Conservation (phyloP, 768 basidiomycete species). For the Bullera alba region DNA sequence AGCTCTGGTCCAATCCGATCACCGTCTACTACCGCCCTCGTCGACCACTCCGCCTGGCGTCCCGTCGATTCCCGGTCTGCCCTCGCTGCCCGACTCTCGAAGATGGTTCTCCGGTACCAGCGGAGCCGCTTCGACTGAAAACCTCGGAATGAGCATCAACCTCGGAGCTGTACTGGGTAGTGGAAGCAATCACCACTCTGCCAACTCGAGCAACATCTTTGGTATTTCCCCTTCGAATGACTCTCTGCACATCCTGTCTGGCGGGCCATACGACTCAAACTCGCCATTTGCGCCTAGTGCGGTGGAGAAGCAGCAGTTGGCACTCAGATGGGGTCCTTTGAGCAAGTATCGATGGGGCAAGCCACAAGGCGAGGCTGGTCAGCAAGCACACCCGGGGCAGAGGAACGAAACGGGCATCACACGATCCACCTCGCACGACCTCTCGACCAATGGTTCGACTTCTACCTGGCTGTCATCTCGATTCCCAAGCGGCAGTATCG, state of each 20-base stretch:
- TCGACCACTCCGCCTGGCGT: slow-evolving; percentile 1
- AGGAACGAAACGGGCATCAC: not conserved
- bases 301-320: slow-evolving; percentile 40
- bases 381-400: not conserved
- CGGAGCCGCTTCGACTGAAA: too few species aligned
- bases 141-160: too few species aligned
- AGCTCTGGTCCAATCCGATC: not conserved
- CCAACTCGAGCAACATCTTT: slow-evolving; percentile 11
- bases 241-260: slow-evolving; percentile 21
- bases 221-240: slow-evolving; percentile 33
- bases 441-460: not conserved
- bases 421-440: not conserved
- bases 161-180: too few species aligned
- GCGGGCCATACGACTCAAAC: slow-evolving; percentile 13
- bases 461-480: not conserved
- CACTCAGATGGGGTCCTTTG: slow-evolving; percentile 39
- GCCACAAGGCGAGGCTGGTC: not conserved
- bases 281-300: slow-evolving; percentile 41
- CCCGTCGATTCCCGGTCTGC: slow-evolving; percentile 14
- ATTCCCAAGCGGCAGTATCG: not conserved
- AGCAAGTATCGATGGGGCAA: slow-evolving; percentile 19
- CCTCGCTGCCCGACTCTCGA: slow-evolving; percentile 23
- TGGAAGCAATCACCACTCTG: slow-evolving; percentile 12
- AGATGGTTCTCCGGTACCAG: slow-evolving; percentile 37
- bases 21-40: slow-evolving; percentile 6